phyloP scores from a whole-genome alignment of 208 protist genomes.

The Leishmania gerbilli region DNA sequence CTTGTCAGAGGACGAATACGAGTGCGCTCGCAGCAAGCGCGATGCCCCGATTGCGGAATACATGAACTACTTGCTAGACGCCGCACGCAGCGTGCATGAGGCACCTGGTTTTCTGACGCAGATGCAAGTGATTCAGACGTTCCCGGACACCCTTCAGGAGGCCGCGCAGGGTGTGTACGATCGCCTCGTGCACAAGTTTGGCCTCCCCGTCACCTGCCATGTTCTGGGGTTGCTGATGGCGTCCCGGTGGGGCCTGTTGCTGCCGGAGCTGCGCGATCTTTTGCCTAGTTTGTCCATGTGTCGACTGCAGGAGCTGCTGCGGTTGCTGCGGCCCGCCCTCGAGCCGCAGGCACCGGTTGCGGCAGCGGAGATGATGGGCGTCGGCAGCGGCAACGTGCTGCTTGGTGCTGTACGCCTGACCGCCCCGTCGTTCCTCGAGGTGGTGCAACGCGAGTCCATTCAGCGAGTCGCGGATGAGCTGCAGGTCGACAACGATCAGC shows the following conservation, averaged over 20 bases:
- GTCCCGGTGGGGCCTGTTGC: constrained; percentile 69
- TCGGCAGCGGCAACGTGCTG: constrained; percentile 41
- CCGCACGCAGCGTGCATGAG: constrained; percentile 53
- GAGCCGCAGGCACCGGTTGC: constrained; percentile 23
- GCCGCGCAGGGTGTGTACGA: constrained; percentile 52
- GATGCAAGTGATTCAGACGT: constrained; percentile 37
- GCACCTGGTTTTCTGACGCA: constrained; percentile 51
- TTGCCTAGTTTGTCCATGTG: constrained; percentile 42
- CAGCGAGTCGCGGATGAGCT: constrained; percentile 21
- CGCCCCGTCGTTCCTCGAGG: constrained; percentile 46
- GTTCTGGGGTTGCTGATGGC: constrained; percentile 57
- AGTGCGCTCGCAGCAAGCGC: constrained; percentile 52
- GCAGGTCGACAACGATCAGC: constrained; percentile 42
- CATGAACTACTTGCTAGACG: constrained; percentile 64
- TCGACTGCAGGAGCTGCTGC: constrained; percentile 70
- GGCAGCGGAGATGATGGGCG: constrained; percentile 22
- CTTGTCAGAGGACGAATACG: constrained; percentile 74
- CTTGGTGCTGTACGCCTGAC: constrained; percentile 42
- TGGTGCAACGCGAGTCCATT: constrained; percentile 27
- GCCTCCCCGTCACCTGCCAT: constrained; percentile 39
- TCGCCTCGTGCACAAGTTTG: constrained; percentile 45
- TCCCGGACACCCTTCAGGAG: constrained; percentile 62
- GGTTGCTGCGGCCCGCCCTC: constrained; percentile 65
- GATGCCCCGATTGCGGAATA: constrained; percentile 60
- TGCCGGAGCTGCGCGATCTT: constrained; percentile 60